Base-by-base conservation (phyloP, 2,329 filamentous ascomycete species). In the Byssothecium circinans region DNA sequence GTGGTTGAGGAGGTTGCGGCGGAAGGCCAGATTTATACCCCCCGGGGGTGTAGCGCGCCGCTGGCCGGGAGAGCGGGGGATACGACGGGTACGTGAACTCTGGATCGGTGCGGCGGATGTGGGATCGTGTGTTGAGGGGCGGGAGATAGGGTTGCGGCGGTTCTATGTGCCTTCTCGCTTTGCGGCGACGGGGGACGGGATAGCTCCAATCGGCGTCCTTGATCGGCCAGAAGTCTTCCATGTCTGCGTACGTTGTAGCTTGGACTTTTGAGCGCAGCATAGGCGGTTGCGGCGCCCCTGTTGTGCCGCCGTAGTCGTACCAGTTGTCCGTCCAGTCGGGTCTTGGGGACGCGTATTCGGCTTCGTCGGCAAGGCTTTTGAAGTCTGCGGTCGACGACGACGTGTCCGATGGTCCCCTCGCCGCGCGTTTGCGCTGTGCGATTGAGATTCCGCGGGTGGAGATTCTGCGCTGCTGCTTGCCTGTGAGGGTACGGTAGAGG, bases 361-460 rank as follows among this genome's bases (percentile, higher is more conserved):
- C 58, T 34, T 66, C 58, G 23, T 62, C 56, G 2, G 57, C 50
- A 3, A 56, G 30, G 18, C 34, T 50, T 18, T 41, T 50, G 38
- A 41, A 58, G 38, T 60, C 54, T 2, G 52, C 7, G 2, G 44
- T 53, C n/a, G 50, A 54, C 11, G 57, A 14, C 2, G 47, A 53
- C 10, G 47, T 49, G 10, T 44, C 45, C 1, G 53, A 57, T 7
- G 50, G 51, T 2, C 35, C 8, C 30, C 49, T 54, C 2, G 38
- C 36, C 2, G 56, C 55, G 11, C 52, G 57, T 47, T 58, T 64
- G 3, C 65, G 50, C 32, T 66, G 64, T 1, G 61, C 53, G 1
- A 66, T 59, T 25, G 54, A 56, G 20, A 67, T 62, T 0, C 62
- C 58, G 22, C 59, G 50, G 2, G 60, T 53, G 5, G 43, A 22